Evolutionary conservation across 2,329 filamentous ascomycete genomes (phyloP).

Genomic region (Epichloe uncinata): DNA sequence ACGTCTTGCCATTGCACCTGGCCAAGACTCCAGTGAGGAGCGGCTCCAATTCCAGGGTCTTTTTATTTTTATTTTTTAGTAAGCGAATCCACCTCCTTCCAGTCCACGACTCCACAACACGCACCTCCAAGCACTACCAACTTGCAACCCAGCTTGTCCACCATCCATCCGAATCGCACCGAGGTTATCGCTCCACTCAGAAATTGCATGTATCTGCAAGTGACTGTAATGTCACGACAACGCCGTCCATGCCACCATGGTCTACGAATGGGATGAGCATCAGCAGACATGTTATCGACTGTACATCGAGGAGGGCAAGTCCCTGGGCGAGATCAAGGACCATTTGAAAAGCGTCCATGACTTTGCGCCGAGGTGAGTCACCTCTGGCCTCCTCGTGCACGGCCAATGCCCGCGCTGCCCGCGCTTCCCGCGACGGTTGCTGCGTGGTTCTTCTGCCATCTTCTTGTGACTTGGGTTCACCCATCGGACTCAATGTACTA

Average conservation of each 20-base stretch:
- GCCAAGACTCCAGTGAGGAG: no score
- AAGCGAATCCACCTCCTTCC: no score
- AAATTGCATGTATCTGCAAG: no score
- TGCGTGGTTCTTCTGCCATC: neutral
- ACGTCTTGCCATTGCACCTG: no score
- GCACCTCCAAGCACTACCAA: no score
- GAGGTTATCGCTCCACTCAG: no score
- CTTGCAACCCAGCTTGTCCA: no score
- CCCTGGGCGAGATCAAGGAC: constrained; percentile 61
- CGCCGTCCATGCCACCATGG: constrained; percentile 21
- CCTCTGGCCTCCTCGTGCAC: constrained; percentile 4
- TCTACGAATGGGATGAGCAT: constrained; percentile 33
- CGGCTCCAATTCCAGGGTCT: no score
- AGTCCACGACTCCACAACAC: no score
- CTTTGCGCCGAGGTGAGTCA: constrained; percentile 59
- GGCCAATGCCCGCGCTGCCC: neutral
- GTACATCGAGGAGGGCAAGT: constrained; percentile 64
- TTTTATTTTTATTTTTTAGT: no score
- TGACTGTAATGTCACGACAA: no score
- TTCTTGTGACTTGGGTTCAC: neutral
- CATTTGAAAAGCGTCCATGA: constrained; percentile 51
- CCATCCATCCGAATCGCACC: no score
- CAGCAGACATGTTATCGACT: constrained; percentile 38
- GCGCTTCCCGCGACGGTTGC: neutral
- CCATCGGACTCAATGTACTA: neutral